A percentile compares a stretch with the other conserved stretches of the same genome.
Evolutionary conservation across 768 basidiomycete species (phyloP).

Genomic region (Kwoniella heveanensis): DNA sequence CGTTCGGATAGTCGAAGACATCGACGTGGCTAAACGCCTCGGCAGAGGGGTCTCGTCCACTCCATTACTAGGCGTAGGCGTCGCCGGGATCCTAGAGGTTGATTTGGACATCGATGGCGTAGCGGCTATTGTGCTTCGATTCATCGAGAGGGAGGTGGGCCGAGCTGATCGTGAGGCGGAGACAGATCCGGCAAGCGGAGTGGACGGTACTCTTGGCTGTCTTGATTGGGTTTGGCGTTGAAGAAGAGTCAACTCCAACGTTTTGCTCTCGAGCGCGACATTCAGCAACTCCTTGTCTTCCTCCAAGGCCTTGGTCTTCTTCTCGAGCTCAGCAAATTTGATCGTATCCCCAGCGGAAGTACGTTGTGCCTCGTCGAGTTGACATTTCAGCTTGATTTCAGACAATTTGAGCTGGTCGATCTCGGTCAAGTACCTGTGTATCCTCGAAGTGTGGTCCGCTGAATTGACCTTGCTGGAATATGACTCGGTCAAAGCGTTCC

Average conservation of each 20-base stretch:
- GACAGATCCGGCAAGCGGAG: not conserved
- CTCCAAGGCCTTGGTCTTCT: constrained; percentile 15
- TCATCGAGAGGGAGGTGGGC: not conserved
- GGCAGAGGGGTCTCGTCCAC: constrained; percentile 20
- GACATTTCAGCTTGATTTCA: constrained; percentile 24
- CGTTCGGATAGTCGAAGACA: constrained; percentile 4
- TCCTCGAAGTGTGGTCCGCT: constrained; percentile 26
- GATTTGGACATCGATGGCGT: constrained; percentile 8
- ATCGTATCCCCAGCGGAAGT: constrained; percentile 5
- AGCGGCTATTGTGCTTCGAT: not conserved
- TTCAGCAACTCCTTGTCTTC: constrained; percentile 31
- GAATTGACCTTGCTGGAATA: constrained; percentile 29
- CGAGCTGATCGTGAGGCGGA: not conserved
- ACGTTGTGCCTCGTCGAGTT: constrained; percentile 10
- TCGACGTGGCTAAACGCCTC: constrained; percentile 17
- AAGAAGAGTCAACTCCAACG: constrained; percentile 19
- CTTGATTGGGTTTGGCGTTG: constrained; percentile 2
- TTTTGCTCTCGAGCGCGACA: constrained; percentile 26
- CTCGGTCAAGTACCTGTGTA: constrained; percentile 33
- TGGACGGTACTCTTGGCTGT: not conserved
- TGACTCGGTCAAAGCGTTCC: constrained; percentile 20
- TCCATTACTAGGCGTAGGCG: constrained; percentile 9
- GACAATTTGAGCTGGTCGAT: constrained; percentile 40
- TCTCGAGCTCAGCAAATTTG: constrained; percentile 7
- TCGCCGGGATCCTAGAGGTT: constrained; percentile 16